Base-by-base conservation (phyloP, 116 monocot species). In the Phalaenopsis hybrid region DNA sequence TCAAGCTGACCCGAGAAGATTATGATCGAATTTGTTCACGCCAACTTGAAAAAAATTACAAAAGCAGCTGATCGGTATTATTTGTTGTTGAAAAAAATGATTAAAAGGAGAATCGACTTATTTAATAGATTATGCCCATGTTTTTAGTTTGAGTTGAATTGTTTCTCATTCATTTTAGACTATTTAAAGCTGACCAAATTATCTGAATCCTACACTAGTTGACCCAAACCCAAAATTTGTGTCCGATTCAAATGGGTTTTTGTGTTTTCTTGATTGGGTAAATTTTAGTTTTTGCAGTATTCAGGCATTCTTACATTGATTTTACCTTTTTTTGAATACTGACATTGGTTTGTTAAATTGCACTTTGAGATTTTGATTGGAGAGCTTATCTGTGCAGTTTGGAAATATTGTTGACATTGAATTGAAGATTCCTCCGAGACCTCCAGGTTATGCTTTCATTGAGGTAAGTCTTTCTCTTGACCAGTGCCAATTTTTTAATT, bases 341-440 rank as follows among this genome's bases (percentile, higher is more conserved):
- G 23, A 65, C 12, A 20, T 58, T 15, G 16, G 13, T 25, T 65
- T 23, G 23, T 65, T 21, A 21, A 65, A 65, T 65, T 0, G 5
- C 4, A 7, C 23, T 65, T 65, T 2, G n/a, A 21, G 65, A 65
- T 65, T 65, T 65, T 65, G 65, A 25, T 25, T 65, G 21, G 25
- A 65, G 21, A 65, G 23, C 23, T 25, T 65, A 1, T 65, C 21
- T 20, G n/a, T 82, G 74, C 84, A 91, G 91, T 91, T 86, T 86
- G 91, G 91, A 75, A 86, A 74, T 6, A 91, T 91, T 76, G 61
- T 91, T 63, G 91, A 86, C 44, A 91, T 91, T 88, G 91, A 91
- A 81, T 52, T 91, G 85, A 91, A 89, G 85, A 84, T 89, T 70
- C 88, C 88, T 83, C 84, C 88, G 28, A 86, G 86, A 48, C 88